Evolutionary conservation across 2,329 filamentous ascomycete species (phyloP).

Genomic region (Fusarium sambucinum): DNA sequence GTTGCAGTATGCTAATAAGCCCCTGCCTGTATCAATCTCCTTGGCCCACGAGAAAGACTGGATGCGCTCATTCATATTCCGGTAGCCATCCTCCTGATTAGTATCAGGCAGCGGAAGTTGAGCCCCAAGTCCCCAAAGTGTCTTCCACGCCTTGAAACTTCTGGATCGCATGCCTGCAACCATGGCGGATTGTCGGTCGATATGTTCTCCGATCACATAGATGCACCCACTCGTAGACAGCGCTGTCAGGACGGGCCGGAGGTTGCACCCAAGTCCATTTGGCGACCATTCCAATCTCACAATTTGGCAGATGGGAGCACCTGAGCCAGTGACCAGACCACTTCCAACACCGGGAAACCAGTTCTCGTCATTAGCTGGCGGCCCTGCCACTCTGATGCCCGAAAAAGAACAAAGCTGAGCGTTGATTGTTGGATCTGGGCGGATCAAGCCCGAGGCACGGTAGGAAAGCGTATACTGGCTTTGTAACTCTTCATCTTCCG

Average conservation of each 20-base stretch:
- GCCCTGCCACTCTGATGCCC: slow-evolving; percentile 51
- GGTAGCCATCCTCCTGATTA: slow-evolving; percentile 48
- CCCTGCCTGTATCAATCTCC: slow-evolving; percentile 56
- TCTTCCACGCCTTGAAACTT: slow-evolving; percentile 63
- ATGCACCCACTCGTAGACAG: slow-evolving; percentile 64
- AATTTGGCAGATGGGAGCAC: slow-evolving; percentile 66
- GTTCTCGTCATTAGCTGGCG: slow-evolving; percentile 45
- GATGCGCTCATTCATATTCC: slow-evolving; percentile 60
- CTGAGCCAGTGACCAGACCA: slow-evolving; percentile 61
- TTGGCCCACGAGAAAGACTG: slow-evolving; percentile 66
- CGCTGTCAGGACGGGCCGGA: slow-evolving; percentile 64
- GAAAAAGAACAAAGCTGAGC: slow-evolving; percentile 58
- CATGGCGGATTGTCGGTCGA: slow-evolving; percentile 48
- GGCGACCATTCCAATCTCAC: slow-evolving; percentile 70
- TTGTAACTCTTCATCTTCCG: slow-evolving; percentile 47
- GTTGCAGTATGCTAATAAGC: slow-evolving; percentile 65
- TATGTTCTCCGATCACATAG: slow-evolving; percentile 64
- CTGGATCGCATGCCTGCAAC: slow-evolving; percentile 52
- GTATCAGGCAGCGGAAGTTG: slow-evolving; percentile 62
- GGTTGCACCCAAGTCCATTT: slow-evolving; percentile 66
- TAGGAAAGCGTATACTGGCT: slow-evolving; percentile 53
- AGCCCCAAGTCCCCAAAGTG: slow-evolving; percentile 68
- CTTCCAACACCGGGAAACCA: slow-evolving; percentile 59
- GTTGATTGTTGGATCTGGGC: slow-evolving; percentile 60
- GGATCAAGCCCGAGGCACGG: slow-evolving; percentile 51